Evolutionary conservation across 768 basidiomycete genomes (phyloP).

Genomic region (Chiua virens): DNA sequence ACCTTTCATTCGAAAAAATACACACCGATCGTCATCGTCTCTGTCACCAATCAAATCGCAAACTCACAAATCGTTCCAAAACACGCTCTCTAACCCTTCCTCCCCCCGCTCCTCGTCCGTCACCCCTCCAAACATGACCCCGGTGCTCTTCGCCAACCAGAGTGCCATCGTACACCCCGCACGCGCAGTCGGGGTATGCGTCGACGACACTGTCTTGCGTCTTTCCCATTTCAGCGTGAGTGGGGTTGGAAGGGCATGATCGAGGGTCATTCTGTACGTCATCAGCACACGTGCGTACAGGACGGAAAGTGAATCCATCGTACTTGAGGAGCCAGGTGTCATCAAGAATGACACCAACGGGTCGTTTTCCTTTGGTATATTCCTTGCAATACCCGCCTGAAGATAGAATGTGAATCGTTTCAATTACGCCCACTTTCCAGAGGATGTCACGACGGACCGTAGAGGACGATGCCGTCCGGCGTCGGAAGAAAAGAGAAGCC

Average conservation of each 20-base stretch:
- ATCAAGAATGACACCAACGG: slow-evolving; percentile 83
- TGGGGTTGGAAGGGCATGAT: slow-evolving; percentile 25
- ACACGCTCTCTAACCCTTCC: slow-evolving; percentile 80
- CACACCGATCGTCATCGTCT: neutral
- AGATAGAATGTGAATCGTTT: neutral
- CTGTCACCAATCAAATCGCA: no score
- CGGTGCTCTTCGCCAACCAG: slow-evolving; percentile 67
- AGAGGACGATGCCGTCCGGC: slow-evolving; percentile 74
- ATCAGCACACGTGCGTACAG: neutral
- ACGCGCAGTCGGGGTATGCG: slow-evolving; percentile 59
- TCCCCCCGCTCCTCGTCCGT: slow-evolving; percentile 85
- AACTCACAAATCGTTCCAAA: slow-evolving; percentile 85
- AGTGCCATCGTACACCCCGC: slow-evolving; percentile 87
- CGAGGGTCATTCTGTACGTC: slow-evolving; percentile 32
- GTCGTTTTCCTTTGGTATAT: slow-evolving; percentile 81
- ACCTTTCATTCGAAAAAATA: slow-evolving; percentile 42
- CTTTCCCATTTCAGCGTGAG: slow-evolving; percentile 81
- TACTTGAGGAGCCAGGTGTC: slow-evolving; percentile 88
- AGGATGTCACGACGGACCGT: slow-evolving; percentile 49
- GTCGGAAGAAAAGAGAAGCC: slow-evolving; percentile 85
- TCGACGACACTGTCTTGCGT: slow-evolving; percentile 66
- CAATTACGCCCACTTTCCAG: neutral
- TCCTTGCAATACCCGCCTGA: slow-evolving; percentile 90
- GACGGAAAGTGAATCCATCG: slow-evolving; percentile 5
- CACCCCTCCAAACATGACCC: slow-evolving; percentile 86